Conservation (phyloP, 1,139 yeast species). For the Candida sp. region DNA sequence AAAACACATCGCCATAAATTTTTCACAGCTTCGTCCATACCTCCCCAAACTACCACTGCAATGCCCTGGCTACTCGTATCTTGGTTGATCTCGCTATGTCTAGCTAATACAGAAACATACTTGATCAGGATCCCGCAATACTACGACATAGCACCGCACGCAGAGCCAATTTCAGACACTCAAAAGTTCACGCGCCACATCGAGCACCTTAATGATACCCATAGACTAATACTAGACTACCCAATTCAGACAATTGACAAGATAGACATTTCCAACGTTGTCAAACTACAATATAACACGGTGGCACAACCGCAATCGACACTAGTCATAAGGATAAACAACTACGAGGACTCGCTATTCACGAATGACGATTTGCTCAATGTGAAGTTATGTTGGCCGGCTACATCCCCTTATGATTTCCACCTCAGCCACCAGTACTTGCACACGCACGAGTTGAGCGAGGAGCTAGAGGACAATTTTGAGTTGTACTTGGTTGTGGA, state of each 20-base stretch:
- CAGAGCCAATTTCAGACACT: slow-evolving; percentile 12
- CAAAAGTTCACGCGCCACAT: slow-evolving; percentile 7
- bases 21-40: not conserved
- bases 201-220: slow-evolving; percentile 26
- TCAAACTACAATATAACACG: slow-evolving; percentile 19
- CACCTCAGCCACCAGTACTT: slow-evolving; percentile 25
- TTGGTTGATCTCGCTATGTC: slow-evolving; percentile 8
- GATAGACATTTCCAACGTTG: slow-evolving; percentile 5
- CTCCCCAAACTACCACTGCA: not conserved
- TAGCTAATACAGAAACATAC: slow-evolving; percentile 45
- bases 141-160: slow-evolving; percentile 34
- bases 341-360: slow-evolving; percentile 32
- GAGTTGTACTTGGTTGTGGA: slow-evolving; percentile 35
- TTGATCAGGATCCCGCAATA: slow-evolving; percentile 37
- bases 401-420: slow-evolving; percentile 39
- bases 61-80: slow-evolving; percentile 4
- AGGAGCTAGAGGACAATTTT: slow-evolving; percentile 16
- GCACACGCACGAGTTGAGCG: slow-evolving; percentile 14
- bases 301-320: slow-evolving; percentile 16
- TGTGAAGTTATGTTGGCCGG: slow-evolving; percentile 51
- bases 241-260: slow-evolving; percentile 28
- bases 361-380: slow-evolving; percentile 34
- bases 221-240: slow-evolving; percentile 28
- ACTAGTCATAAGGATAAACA: slow-evolving; percentile 37
- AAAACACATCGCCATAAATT: not conserved